Percentiles rank a stretch among this genome's conserved stretches.
Conservation (phyloP, 2,329 filamentous ascomycete species). For the Penicillium sp. region DNA sequence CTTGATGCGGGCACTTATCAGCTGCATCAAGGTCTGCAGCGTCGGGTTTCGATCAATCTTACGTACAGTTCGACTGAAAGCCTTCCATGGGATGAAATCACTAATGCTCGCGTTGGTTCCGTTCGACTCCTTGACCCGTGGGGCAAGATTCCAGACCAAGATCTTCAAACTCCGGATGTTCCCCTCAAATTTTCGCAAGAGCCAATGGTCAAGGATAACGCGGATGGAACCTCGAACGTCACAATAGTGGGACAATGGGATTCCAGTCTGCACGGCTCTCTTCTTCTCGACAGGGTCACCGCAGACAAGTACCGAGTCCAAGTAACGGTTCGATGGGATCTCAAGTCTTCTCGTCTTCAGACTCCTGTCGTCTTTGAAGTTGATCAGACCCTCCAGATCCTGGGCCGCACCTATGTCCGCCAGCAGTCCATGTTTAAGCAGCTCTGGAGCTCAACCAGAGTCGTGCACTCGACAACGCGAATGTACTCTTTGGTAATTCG, state of each 20-base stretch:
- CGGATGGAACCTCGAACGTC: constrained; percentile 85
- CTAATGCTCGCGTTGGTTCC: constrained; percentile 71
- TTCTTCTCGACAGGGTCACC: constrained; percentile 90
- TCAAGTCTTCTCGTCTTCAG: constrained; percentile 77
- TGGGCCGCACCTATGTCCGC: constrained; percentile 78
- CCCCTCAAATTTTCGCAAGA: constrained; percentile 72
- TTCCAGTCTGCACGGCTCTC: constrained; percentile 83
- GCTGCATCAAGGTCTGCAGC: constrained; percentile 88
- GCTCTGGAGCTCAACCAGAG: constrained; percentile 78
- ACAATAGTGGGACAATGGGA: constrained; percentile 94
- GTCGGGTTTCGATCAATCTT: constrained; percentile 82
- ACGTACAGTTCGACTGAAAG: constrained; percentile 86
- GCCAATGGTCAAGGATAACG: constrained; percentile 77
- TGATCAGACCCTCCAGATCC: constrained; percentile 76
- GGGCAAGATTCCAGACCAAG: constrained; percentile 80
- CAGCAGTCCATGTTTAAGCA: constrained; percentile 84
- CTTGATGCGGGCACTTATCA: constrained; percentile 90
- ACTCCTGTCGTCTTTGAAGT: constrained; percentile 84
- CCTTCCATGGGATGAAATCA: constrained; percentile 83
- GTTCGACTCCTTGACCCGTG: constrained; percentile 80
- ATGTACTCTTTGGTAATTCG: constrained; percentile 86
- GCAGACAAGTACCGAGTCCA: constrained; percentile 91
- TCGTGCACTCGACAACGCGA: constrained; percentile 81
- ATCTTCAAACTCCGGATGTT: constrained; percentile 69
- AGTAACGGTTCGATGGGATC: constrained; percentile 81